Evolutionary conservation across 306 rosid genomes (phyloP).

Genomic region (Quercus bicolor): DNA sequence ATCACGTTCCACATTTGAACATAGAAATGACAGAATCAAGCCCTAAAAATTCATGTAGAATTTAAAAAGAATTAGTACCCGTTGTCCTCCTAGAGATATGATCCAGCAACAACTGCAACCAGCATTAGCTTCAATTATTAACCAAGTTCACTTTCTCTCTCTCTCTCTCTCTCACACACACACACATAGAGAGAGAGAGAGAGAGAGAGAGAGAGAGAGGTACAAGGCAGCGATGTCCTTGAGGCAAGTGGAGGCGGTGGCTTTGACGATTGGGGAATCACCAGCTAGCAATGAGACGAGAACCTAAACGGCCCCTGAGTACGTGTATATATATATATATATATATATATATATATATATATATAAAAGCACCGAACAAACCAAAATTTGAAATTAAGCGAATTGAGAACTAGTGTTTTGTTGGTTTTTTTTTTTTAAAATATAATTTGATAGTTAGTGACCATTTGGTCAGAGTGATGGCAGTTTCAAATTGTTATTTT

Average conservation of each 20-base stretch:
- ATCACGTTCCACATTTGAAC: background rate
- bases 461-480: too few species aligned
- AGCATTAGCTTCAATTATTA: background rate
- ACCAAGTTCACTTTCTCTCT: background rate
- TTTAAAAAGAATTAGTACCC: slow-evolving; percentile 37
- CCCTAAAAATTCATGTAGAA: too few species aligned
- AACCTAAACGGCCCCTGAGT: slow-evolving; percentile 76
- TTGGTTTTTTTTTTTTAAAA: too few species aligned
- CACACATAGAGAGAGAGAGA: too few species aligned
- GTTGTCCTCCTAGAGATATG: slow-evolving; percentile 81
- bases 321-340: too few species aligned
- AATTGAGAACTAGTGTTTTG: too few species aligned
- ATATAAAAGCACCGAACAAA: too few species aligned
- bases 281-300: slow-evolving; percentile 72
- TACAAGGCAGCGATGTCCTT: slow-evolving; percentile 69
- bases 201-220: background rate
- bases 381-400: too few species aligned
- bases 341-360: too few species aligned
- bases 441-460: too few species aligned
- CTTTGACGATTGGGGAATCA: slow-evolving; percentile 65
- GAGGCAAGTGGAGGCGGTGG: slow-evolving; percentile 75
- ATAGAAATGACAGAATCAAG: background rate
- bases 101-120: slow-evolving; percentile 41
- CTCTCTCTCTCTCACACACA: too few species aligned
- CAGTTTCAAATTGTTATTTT: too few species aligned